A percentile compares a stretch with the other conserved stretches of the same genome.
phyloP scores from a whole-genome alignment of 495 filamentous ascomycete species.

The Thermothielavioides terrestris region DNA sequence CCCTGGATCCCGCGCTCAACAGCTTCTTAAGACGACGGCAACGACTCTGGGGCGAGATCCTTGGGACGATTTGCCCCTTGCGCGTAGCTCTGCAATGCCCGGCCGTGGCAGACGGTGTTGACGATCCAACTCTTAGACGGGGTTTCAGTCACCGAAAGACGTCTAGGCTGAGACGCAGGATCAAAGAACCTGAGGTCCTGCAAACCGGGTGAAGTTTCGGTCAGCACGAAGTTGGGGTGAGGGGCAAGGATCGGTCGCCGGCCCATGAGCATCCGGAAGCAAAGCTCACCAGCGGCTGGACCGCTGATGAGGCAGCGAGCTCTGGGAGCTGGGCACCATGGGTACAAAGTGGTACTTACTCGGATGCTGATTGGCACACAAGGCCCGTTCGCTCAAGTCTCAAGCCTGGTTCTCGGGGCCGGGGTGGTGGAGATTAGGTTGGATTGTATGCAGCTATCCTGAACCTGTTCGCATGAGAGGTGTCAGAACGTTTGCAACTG shows the following conservation, averaged over 20 bases:
- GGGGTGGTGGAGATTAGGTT: conserved; percentile 19
- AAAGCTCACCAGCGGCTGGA: neutral
- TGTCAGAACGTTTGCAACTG: conserved; percentile 34
- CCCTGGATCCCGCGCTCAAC: neutral
- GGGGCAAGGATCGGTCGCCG: conserved; percentile 7
- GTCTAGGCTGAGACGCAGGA: neutral
- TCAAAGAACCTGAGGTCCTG: neutral
- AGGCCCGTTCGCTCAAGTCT: conserved; percentile 3
- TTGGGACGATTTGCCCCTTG: too few relatives aligned
- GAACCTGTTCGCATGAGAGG: conserved; percentile 41
- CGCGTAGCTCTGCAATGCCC: too few relatives aligned
- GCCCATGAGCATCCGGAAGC: neutral
- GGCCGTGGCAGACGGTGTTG: too few relatives aligned
- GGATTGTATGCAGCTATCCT: conserved; percentile 42
- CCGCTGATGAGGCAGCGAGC: neutral
- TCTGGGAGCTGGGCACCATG: neutral
- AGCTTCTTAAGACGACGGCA: neutral
- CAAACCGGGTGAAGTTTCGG: neutral
- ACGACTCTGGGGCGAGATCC: neutral
- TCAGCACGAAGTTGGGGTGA: neutral
- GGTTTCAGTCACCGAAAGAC: neutral
- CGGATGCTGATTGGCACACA: conserved; percentile 9
- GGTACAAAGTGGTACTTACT: conserved; percentile 14
- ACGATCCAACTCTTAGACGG: neutral
- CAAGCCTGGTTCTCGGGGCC: conserved; percentile 14